phyloP scores from a whole-genome alignment of 805 yeast genomes.

The Zygoascus bituminiphila region DNA sequence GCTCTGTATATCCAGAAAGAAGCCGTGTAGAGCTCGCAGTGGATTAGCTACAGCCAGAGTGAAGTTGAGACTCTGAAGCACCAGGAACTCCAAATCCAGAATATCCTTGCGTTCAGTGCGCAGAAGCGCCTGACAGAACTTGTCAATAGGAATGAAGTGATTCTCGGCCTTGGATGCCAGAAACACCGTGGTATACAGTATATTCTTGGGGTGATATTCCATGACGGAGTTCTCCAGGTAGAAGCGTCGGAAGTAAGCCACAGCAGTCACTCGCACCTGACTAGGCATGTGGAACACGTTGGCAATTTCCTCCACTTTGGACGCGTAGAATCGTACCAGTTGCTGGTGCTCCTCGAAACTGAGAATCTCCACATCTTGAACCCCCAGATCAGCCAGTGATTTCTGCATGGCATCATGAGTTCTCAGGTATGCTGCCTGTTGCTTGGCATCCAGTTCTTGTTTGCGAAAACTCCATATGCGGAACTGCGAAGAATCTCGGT shows the following conservation, averaged over 20 bases:
- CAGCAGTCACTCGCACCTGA: conserved; percentile 80
- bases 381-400: conserved; percentile 5
- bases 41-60: conserved; percentile 85
- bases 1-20: conserved; percentile 79
- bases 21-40: conserved; percentile 84
- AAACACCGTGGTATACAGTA: conserved; percentile 74
- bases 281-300: conserved; percentile 74
- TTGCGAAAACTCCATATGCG: conserved; percentile 75
- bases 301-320: conserved; percentile 62
- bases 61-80: conserved; percentile 67
- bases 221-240: conserved; percentile 72
- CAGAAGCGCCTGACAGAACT: conserved; percentile 63
- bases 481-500: conserved; percentile 79
- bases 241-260: conserved; percentile 72
- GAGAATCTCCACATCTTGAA: conserved; percentile 37
- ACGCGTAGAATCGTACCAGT: conserved; percentile 62
- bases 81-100: conserved; percentile 67
- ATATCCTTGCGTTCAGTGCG: conserved; percentile 58
- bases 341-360: conserved; percentile 61
- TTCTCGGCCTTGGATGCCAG: conserved; percentile 92
- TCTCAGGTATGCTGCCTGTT: conserved; percentile 44
- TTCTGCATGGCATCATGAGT: conserved; percentile 38
- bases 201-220: conserved; percentile 79
- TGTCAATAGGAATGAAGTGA: conserved; percentile 74
- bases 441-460: conserved; percentile 43